Evolutionary conservation across 179 eudicot species (phyloP).

Genomic region (Sideroxylon spinosum): DNA sequence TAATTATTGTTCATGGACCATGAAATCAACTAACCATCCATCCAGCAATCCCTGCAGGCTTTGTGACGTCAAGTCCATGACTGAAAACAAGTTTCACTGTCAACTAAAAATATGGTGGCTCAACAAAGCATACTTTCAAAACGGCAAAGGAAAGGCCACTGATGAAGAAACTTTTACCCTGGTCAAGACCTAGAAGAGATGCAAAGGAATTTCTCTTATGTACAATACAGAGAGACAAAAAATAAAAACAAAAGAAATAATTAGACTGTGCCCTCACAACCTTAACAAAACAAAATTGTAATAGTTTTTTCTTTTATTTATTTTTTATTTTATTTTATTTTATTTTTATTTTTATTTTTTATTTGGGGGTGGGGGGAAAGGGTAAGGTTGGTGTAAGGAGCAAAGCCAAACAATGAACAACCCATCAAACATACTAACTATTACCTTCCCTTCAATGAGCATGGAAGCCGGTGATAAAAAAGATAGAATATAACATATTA

Average conservation of each 20-base stretch:
- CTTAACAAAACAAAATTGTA: no score
- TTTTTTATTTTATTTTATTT: no score
- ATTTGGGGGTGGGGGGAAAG: no score
- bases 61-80: conserved; percentile 85
- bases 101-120: conserved; percentile 95
- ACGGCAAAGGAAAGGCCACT: conserved; percentile 88
- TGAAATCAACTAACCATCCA: conserved; percentile 59
- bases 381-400: no score
- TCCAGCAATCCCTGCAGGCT: conserved; percentile 89
- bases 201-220: conserved; percentile 6
- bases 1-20: background rate
- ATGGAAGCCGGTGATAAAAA: no score
- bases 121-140: conserved; percentile 81
- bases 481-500: no score
- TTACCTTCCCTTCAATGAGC: conserved; percentile 98
- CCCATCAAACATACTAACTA: background rate
- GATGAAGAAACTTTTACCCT: conserved; percentile 78
- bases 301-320: no score
- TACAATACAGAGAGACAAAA: no score
- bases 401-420: background rate
- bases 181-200: conserved; percentile 54
- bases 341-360: no score
- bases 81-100: conserved; percentile 72
- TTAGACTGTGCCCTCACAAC: no score
- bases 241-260: no score